Conservation (phyloP, 1,284 basidiomycete species). For the Bondarzewia mesenterica region DNA sequence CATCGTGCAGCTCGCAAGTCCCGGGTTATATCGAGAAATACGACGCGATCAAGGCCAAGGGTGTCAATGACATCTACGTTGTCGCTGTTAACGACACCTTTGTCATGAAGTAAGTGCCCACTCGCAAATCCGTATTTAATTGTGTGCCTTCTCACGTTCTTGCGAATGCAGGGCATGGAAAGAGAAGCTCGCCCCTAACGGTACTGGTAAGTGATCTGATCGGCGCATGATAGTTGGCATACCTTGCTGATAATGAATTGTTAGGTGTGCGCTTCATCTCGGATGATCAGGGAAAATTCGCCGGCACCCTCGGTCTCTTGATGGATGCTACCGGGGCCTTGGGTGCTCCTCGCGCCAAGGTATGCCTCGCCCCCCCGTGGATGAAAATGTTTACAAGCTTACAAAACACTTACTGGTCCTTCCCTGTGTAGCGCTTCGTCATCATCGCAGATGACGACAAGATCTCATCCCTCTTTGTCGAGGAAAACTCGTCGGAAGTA, state of each 20-base stretch:
- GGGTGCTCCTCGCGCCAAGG: conserved; percentile 62
- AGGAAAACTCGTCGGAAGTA: conserved; percentile 45
- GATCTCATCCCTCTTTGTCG: conserved; percentile 48
- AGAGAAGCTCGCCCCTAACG: conserved; percentile 46
- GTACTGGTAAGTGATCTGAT: conserved; percentile 34
- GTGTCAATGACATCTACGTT: conserved; percentile 62
- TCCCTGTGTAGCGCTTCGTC: conserved; percentile 42
- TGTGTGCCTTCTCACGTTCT: not conserved
- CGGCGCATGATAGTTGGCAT: not conserved
- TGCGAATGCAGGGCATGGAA: conserved; percentile 57
- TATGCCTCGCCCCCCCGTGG: too few relatives aligned
- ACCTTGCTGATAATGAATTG: not conserved
- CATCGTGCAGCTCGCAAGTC: conserved; percentile 43
- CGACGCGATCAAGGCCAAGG: conserved; percentile 58
- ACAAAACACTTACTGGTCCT: not conserved
- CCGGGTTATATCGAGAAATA: conserved; percentile 58
- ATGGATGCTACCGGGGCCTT: conserved; percentile 57
- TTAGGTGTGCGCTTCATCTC: conserved; percentile 55
- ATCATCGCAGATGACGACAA: conserved; percentile 49
- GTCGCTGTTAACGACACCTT: conserved; percentile 69
- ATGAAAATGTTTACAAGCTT: too few relatives aligned
- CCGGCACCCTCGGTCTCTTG: conserved; percentile 49
- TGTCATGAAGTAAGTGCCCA: conserved; percentile 41
- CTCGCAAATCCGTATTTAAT: not conserved
- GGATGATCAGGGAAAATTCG: conserved; percentile 58